Conservation (phyloP, 345 rosid genomes). For the rapeseed (Brassica napus) region DNA sequence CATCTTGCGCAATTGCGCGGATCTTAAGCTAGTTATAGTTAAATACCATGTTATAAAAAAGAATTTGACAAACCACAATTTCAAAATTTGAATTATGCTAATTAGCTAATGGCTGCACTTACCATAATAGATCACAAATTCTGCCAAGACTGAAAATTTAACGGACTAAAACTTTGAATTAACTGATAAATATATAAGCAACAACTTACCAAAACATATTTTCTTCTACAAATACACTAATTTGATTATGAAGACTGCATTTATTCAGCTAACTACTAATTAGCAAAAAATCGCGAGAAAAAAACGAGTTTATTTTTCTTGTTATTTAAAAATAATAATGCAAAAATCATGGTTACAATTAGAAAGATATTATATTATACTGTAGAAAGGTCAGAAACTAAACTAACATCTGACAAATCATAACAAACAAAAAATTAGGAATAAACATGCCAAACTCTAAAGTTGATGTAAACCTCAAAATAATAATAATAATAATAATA, state of each 20-base stretch:
- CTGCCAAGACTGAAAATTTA: neutral
- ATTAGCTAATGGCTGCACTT: slow-evolving; percentile 6
- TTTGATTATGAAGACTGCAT: neutral
- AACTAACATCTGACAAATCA: neutral
- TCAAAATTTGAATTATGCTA: slow-evolving; percentile 5
- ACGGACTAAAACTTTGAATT: slow-evolving; percentile 11
- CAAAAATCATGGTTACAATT: neutral
- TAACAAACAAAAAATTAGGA: slow-evolving; percentile 1
- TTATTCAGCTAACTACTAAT: neutral
- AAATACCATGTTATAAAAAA: neutral
- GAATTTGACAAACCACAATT: neutral
- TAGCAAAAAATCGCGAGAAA: neutral
- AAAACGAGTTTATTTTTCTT: neutral
- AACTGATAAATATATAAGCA: neutral
- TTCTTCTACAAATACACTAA: neutral
- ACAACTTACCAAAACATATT: neutral
- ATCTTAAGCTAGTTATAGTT: neutral
- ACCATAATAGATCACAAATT: slow-evolving; percentile 2
- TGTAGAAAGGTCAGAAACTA: neutral
- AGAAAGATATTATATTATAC: slow-evolving; percentile 6
- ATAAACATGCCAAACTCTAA: slow-evolving; percentile 24
- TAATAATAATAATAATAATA: slow-evolving; percentile 23
- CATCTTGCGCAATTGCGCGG: too few relatives aligned
- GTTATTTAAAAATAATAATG: neutral
- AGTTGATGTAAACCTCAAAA: slow-evolving; percentile 9